Conservation (phyloP, 306 rosid species). For the Delonix regia region DNA sequence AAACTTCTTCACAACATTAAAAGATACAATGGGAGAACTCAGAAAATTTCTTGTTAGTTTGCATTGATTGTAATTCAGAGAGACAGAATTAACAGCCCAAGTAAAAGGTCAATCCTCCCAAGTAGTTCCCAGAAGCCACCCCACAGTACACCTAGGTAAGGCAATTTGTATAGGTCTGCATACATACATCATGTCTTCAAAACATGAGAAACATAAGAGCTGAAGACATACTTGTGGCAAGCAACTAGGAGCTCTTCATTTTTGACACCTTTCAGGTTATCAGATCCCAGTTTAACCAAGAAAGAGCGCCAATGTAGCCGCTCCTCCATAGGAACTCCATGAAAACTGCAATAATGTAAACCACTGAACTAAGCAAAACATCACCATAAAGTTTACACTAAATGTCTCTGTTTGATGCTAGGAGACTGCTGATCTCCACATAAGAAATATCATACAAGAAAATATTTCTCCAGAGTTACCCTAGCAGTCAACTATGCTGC, state of each 20-base stretch:
- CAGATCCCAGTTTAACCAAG: constrained; percentile 92
- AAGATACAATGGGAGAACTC: constrained; percentile 10
- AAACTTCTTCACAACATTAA: constrained; percentile 3
- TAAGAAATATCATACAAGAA: constrained; percentile 3
- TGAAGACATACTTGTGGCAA: constrained; percentile 79
- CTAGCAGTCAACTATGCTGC: background rate
- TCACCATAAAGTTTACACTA: constrained; percentile 12
- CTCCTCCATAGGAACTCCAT: constrained; percentile 97
- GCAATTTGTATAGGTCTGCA: constrained; percentile 1
- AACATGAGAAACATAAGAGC: background rate
- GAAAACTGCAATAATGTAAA: constrained; percentile 59
- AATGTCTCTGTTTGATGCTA: background rate
- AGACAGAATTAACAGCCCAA: constrained; percentile 3
- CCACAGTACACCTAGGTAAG: constrained; percentile 12
- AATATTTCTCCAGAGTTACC: too few species aligned
- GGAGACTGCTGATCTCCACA: background rate
- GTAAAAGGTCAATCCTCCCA: constrained; percentile 10
- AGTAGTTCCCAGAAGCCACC: background rate
- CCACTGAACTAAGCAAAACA: background rate
- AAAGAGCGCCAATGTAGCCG: constrained; percentile 95
- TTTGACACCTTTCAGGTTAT: constrained; percentile 86
- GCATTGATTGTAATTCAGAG: background rate
- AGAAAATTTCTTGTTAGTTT: constrained; percentile 1
- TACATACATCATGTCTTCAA: background rate
- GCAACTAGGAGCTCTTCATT: constrained; percentile 97